phyloP scores from a whole-genome alignment of 345 rosid species.

The Arabis hirsuta region DNA sequence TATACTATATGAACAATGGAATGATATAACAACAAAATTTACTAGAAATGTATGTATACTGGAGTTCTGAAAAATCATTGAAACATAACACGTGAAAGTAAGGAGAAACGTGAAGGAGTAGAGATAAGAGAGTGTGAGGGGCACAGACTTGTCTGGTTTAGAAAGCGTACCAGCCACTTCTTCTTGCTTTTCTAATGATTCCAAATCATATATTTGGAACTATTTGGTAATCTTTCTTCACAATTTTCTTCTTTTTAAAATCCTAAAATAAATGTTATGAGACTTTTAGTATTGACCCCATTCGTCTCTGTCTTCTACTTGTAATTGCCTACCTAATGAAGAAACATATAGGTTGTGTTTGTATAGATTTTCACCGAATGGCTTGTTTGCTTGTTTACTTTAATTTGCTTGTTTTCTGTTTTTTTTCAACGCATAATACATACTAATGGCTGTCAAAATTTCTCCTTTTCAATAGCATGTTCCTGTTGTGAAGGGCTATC shows the following conservation, averaged over 20 bases:
- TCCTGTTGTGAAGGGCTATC: too few relatives aligned
- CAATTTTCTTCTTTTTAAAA: not conserved
- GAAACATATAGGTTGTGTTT: too few relatives aligned
- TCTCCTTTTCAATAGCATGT: too few relatives aligned
- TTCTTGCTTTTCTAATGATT: slow-evolving; percentile 32
- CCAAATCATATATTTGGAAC: slow-evolving; percentile 41
- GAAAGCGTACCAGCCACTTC: slow-evolving; percentile 38
- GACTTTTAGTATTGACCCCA: slow-evolving; percentile 23
- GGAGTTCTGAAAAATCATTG: too few relatives aligned
- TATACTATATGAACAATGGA: too few relatives aligned
- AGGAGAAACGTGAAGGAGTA: slow-evolving; percentile 40
- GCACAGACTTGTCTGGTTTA: slow-evolving; percentile 20
- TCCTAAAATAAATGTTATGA: slow-evolving; percentile 18
- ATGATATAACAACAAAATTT: too few relatives aligned
- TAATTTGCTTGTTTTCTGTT: too few relatives aligned
- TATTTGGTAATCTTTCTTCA: slow-evolving; percentile 27
- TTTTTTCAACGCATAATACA: too few relatives aligned
- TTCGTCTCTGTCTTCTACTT: slow-evolving; percentile 8
- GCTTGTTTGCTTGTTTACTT: too few relatives aligned
- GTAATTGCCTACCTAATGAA: slow-evolving; percentile 11
- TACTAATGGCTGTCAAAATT: too few relatives aligned
- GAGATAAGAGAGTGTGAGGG: slow-evolving; percentile 18
- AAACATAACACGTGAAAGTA: slow-evolving; percentile 21
- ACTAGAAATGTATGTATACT: too few relatives aligned
- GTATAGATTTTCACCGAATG: too few relatives aligned